Conservation (phyloP, 768 basidiomycete species). For the Lepiota subincarnata region DNA sequence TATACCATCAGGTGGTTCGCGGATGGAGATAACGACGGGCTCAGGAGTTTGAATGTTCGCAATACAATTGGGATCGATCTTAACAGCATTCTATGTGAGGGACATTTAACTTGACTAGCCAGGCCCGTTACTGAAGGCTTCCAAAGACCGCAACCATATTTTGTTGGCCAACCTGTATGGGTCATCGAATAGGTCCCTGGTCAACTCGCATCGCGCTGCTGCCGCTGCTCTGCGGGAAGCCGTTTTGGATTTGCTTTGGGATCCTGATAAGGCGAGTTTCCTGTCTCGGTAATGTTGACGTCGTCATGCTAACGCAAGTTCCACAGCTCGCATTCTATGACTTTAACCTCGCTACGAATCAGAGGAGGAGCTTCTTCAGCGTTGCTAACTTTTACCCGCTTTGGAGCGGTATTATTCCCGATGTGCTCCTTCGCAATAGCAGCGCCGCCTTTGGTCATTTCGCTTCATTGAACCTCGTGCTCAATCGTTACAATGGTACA, state of each 20-base stretch:
- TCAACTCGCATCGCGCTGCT: slow-evolving; percentile 45
- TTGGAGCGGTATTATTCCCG: slow-evolving; percentile 84
- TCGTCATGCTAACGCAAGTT: not conserved
- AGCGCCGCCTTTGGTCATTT: slow-evolving; percentile 69
- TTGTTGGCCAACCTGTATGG: slow-evolving; percentile 61
- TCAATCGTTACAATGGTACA: slow-evolving; percentile 86
- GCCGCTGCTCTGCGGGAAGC: slow-evolving; percentile 60
- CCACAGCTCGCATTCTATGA: slow-evolving; percentile 80
- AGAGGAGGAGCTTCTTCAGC: slow-evolving; percentile 64
- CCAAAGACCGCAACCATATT: slow-evolving; percentile 59
- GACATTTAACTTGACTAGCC: slow-evolving; percentile 6
- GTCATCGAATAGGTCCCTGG: slow-evolving; percentile 37
- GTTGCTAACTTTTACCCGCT: slow-evolving; percentile 78
- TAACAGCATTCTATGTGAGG: slow-evolving; percentile 81
- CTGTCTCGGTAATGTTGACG: not conserved
- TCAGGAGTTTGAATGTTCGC: slow-evolving; percentile 69
- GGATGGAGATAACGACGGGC: slow-evolving; percentile 31
- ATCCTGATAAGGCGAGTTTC: slow-evolving; percentile 50
- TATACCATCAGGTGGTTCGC: slow-evolving; percentile 50
- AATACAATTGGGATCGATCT: slow-evolving; percentile 71
- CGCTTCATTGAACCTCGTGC: slow-evolving; percentile 67
- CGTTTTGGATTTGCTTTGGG: slow-evolving; percentile 87
- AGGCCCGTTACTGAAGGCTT: not conserved
- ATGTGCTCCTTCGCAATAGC: slow-evolving; percentile 54
- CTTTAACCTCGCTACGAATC: slow-evolving; percentile 70